Evolutionary conservation across 129 eudicot species (phyloP).

Genomic region (Flaveria robusta): DNA sequence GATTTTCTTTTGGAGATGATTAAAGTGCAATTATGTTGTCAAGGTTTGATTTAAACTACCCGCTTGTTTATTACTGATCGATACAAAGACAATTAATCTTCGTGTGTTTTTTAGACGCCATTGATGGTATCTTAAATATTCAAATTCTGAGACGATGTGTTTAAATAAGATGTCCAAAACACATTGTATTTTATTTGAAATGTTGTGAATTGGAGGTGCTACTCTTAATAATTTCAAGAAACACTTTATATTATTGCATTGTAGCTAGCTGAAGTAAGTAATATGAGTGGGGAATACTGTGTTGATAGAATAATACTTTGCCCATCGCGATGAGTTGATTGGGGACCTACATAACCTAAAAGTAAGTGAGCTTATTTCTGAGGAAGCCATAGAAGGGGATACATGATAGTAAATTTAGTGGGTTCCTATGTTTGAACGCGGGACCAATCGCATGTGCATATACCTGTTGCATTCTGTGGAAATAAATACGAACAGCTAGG

Average conservation of each 20-base stretch:
- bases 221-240: constrained; percentile 7
- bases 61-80: constrained; percentile 1
- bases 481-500: constrained; percentile 35
- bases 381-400: constrained; percentile 13
- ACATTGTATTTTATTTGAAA: constrained; percentile 2
- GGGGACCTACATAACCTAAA: constrained; percentile 28
- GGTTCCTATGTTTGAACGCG: constrained; percentile 24
- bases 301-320: constrained; percentile 38
- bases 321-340: constrained; percentile 27
- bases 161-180: neutral
- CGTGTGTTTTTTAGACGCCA: neutral
- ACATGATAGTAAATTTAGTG: constrained; percentile 28
- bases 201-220: constrained; percentile 7
- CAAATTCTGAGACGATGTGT: constrained; percentile 13
- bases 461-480: constrained; percentile 19
- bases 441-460: constrained; percentile 41
- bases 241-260: neutral
- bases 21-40: neutral
- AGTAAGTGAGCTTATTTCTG: constrained; percentile 12
- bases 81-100: neutral
- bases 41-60: neutral
- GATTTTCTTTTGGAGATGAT: neutral
- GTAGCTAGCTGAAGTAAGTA: constrained; percentile 27
- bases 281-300: constrained; percentile 17
- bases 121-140: neutral